Conservation (phyloP, 2,329 filamentous ascomycete genomes). For the Calonectria henricotiae region DNA sequence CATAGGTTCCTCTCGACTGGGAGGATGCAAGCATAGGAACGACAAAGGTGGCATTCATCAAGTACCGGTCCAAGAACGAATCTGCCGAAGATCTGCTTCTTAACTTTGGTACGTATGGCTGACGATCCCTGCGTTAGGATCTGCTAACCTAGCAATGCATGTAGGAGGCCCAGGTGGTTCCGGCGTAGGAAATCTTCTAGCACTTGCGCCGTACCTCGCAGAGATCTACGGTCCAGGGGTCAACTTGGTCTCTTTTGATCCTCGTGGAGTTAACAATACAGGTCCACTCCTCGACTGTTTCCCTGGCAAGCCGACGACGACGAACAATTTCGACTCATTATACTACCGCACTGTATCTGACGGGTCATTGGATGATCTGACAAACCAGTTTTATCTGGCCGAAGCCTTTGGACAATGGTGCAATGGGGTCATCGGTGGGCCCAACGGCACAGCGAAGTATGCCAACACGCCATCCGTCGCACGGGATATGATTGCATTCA, state of each 20-base stretch:
- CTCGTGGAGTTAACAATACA: conserved; percentile 61
- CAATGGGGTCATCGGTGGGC: conserved; percentile 42
- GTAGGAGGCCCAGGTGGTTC: conserved; percentile 7
- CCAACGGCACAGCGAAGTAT: conserved; percentile 53
- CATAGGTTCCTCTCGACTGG: not conserved
- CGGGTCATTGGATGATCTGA: conserved; percentile 20
- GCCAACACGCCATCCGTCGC: conserved; percentile 65
- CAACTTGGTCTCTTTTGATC: conserved; percentile 55
- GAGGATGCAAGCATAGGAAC: not conserved
- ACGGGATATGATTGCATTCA: conserved; percentile 66
- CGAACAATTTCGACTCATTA: conserved; percentile 28
- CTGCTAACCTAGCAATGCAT: not conserved
- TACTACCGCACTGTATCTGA: conserved; percentile 39
- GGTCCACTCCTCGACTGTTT: conserved; percentile 49
- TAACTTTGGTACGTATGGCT: not conserved
- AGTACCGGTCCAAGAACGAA: not conserved
- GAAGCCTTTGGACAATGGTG: conserved; percentile 48
- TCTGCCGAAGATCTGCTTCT: not conserved
- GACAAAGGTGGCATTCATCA: conserved; percentile 9
- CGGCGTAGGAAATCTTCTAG: not conserved
- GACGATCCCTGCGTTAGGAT: not conserved
- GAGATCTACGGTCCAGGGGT: conserved; percentile 9
- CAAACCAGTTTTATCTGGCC: not conserved
- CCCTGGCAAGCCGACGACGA: not conserved
- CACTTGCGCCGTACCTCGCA: not conserved